Conservation (phyloP, 805 yeast species). For the Candida oleophila region DNA sequence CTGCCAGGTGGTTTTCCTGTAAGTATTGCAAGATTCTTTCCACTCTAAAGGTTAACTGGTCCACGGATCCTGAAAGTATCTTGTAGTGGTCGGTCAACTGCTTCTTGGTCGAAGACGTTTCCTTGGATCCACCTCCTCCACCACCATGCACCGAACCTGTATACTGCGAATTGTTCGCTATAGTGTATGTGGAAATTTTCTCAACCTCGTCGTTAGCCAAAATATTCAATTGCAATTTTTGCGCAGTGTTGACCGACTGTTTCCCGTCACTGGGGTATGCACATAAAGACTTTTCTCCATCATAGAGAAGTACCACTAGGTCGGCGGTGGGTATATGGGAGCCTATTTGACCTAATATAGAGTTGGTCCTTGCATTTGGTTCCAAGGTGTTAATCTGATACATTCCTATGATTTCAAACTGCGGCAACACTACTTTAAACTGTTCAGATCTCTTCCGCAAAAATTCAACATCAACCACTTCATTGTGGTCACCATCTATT, state of each 20-base stretch:
- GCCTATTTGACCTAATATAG: constrained; percentile 1
- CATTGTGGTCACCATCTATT: not conserved
- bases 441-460: constrained; percentile 26
- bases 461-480: constrained; percentile 22
- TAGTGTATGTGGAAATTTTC: constrained; percentile 30
- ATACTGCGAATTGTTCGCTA: constrained; percentile 20
- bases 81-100: not conserved
- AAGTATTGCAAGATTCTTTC: constrained; percentile 19
- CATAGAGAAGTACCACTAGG: not conserved
- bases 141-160: not conserved
- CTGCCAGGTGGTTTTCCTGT: constrained; percentile 1
- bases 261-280: not conserved
- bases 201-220: constrained; percentile 31
- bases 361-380: constrained; percentile 6
- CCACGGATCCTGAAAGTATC: not conserved
- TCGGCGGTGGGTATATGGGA: not conserved
- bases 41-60: constrained; percentile 24
- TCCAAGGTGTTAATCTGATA: constrained; percentile 18
- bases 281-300: constrained; percentile 3
- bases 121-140: not conserved
- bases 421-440: constrained; percentile 27
- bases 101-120: constrained; percentile 12
- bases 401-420: constrained; percentile 27
- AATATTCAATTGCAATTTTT: constrained; percentile 8
- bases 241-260: not conserved